Evolutionary conservation across 371 early-diverging fungal species (phyloP), one percentile per base, ranked within the genome.

Genomic region (Circinella minor): DNA sequence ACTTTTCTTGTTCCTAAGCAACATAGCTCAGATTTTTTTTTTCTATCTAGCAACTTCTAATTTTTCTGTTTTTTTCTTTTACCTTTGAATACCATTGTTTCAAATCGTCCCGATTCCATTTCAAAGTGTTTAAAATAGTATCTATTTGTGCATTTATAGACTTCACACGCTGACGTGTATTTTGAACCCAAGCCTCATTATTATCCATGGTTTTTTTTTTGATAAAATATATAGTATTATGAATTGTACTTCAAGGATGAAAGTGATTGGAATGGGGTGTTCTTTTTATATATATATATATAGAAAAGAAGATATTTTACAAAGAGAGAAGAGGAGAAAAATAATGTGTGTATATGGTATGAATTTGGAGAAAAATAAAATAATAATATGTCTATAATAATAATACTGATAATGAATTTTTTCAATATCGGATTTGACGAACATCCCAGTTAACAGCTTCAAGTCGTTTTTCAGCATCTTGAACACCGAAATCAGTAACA

Each of bases 401-500:
- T 27, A 27, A 27, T 27, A 27, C 27, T 27, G 27, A 1, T 54
- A n/a, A 54, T 13, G 15, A 6, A 34, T 57, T 7, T 57, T 27
- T 27, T 34, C 27, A 51, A 57, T 57, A 57, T 27, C 36, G 1
- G 14, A 57, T 57, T 57, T 57, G 57, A 34, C 36, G 27, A 14
- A 65, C 65, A 38, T 65, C 65, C 65, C 65, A 65, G 34, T 51
- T 34, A 36, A 48, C 37, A 17, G 65, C 55, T 34, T 51, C 15
- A 6, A 65, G 63, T 17, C 65, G 61, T 5, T 27, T 36, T 14
- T 36, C 55, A 15, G 82, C 76, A 49, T 79, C 74, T 4, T 67
- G 69, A 17, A 74, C 34, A n/a, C 61, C 55, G 43, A 79, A 81
- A 36, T 73, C 82, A 4, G 68, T 74, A 27, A 79, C 63, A 47